A percentile compares a stretch with the other conserved stretches of the same genome.
phyloP scores from a whole-genome alignment of 192 early-diverging fungal genomes.

The Entophlyctis luteolus region DNA sequence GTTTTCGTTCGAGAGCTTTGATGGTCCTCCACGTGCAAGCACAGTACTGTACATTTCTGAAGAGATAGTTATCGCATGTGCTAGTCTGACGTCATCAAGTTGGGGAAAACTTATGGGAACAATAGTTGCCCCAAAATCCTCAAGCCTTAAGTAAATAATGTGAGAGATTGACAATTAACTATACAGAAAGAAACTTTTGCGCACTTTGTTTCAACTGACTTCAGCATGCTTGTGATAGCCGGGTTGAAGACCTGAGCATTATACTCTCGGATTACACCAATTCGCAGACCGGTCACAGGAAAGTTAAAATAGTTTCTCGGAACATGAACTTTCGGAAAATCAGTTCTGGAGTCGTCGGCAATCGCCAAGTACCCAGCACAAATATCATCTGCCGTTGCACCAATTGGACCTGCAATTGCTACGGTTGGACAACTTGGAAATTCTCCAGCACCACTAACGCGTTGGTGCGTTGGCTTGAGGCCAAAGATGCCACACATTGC shows the following conservation, averaged over 20 bases:
- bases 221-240: constrained; percentile 26
- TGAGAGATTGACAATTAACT: constrained; percentile 1
- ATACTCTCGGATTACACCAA: constrained; percentile 19
- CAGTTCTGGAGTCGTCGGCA: constrained; percentile 34
- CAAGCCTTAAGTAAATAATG: constrained; percentile 23
- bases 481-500: constrained; percentile 72
- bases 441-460: constrained; percentile 56
- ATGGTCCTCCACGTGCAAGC: too few species aligned
- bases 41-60: constrained; percentile 52
- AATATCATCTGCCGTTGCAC: constrained; percentile 63
- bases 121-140: constrained; percentile 55
- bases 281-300: constrained; percentile 8
- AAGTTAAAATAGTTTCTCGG: constrained; percentile 39
- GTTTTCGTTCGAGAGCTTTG: neutral
- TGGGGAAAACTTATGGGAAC: constrained; percentile 62
- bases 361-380: constrained; percentile 47
- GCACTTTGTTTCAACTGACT: constrained; percentile 4
- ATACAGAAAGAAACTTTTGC: neutral
- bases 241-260: constrained; percentile 17
- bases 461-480: constrained; percentile 68
- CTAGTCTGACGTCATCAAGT: constrained; percentile 50
- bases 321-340: constrained; percentile 53
- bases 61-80: constrained; percentile 63
- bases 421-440: constrained; percentile 52
- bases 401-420: constrained; percentile 65